Evolutionary conservation across 2,329 filamentous ascomycete genomes (phyloP).

Genomic region (Talaromyces sp.): DNA sequence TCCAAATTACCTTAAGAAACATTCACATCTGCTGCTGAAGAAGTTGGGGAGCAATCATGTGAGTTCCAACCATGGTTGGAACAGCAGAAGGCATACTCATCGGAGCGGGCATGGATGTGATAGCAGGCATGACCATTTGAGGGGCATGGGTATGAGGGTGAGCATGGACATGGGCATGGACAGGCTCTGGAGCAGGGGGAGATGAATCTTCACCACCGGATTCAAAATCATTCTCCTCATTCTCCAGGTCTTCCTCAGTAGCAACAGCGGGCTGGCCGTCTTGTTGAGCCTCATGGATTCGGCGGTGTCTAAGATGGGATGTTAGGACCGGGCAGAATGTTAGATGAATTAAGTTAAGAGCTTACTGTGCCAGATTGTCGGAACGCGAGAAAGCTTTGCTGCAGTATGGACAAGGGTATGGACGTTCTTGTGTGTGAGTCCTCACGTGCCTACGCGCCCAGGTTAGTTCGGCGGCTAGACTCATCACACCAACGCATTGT

Average conservation of each 20-base stretch:
- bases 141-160: slow-evolving; percentile 17
- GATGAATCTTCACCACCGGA: slow-evolving; percentile 79
- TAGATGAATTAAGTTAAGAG: slow-evolving; percentile 13
- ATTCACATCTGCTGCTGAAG: slow-evolving; percentile 47
- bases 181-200: slow-evolving; percentile 37
- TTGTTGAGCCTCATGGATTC: slow-evolving; percentile 77
- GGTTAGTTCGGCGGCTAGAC: slow-evolving; percentile 54
- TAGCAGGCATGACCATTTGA: slow-evolving; percentile 35
- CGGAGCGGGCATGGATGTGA: slow-evolving; percentile 41
- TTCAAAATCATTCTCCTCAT: slow-evolving; percentile 82
- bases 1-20: background rate
- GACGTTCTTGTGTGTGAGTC: slow-evolving; percentile 98
- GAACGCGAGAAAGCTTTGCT: slow-evolving; percentile 98
- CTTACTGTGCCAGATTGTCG: slow-evolving; percentile 97
- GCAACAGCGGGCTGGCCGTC: slow-evolving; percentile 53
- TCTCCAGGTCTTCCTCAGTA: slow-evolving; percentile 82
- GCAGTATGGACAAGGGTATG: slow-evolving; percentile 96
- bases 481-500: slow-evolving; percentile 42
- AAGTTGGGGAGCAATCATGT: slow-evolving; percentile 48
- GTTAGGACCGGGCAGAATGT: slow-evolving; percentile 38
- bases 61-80: slow-evolving; percentile 42
- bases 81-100: slow-evolving; percentile 42
- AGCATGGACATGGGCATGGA: background rate
- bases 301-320: slow-evolving; percentile 58
- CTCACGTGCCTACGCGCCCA: slow-evolving; percentile 81